These are phyloP conservation scores for Pythium phragmitis DNA, from an alignment of 352 stramenopile species.

Conservation along the genomic window DNA sequence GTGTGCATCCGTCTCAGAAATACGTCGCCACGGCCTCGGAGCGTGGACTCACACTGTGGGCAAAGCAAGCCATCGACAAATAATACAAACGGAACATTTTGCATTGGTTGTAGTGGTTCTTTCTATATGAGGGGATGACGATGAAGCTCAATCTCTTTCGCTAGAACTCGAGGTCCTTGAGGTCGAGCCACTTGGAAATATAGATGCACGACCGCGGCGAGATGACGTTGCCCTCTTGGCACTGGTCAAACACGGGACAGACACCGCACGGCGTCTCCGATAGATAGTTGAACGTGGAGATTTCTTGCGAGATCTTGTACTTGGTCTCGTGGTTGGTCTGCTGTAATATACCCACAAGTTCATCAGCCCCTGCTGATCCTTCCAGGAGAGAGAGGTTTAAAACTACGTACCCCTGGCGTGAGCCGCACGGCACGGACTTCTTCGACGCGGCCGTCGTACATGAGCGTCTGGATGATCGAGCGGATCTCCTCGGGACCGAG, in stretches of 20 bases:
- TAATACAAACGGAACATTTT: background rate
- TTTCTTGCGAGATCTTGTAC: constrained; percentile 88
- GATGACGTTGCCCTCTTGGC: constrained; percentile 89
- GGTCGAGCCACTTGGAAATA: constrained; percentile 88
- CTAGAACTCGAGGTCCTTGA: constrained; percentile 87
- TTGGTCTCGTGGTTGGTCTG: constrained; percentile 75
- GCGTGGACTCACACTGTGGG: constrained; percentile 25
- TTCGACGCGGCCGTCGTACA: constrained; percentile 90
- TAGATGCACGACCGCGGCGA: constrained; percentile 90
- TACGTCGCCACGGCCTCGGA: constrained; percentile 19
- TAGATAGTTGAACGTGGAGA: constrained; percentile 87
- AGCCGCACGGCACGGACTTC: constrained; percentile 85
- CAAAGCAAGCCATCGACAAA: constrained; percentile 3
- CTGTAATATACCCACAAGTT: background rate
- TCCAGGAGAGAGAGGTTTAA: background rate
- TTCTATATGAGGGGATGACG: background rate
- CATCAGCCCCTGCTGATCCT: no score
- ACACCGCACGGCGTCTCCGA: constrained; percentile 88
- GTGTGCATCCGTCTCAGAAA: constrained; percentile 25
- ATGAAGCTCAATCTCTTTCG: background rate
- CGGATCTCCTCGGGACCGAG: constrained; percentile 89
- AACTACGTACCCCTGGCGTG: constrained; percentile 57
- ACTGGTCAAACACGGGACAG: constrained; percentile 91
- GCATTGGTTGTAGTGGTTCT: background rate
- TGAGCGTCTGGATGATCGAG: constrained; percentile 91